Evolutionary conservation across 1,284 basidiomycete genomes (phyloP).

Genomic region (Athelia sp.): DNA sequence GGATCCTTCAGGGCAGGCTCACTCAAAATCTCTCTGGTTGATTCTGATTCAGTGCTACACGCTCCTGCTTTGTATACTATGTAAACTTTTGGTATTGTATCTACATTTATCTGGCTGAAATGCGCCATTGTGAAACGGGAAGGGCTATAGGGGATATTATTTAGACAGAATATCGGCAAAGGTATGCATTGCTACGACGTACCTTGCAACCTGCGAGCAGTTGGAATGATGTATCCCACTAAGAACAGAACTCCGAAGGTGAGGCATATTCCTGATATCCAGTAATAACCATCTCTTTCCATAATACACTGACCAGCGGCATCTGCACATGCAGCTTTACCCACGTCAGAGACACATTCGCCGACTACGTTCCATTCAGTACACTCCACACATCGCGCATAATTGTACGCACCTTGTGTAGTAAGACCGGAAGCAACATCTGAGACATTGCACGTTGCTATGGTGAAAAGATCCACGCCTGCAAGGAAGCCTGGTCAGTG

Average conservation of each 20-base stretch:
- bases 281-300: constrained; percentile 90
- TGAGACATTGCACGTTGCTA: constrained; percentile 75
- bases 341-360: constrained; percentile 89
- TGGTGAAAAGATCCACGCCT: constrained; percentile 85
- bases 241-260: constrained; percentile 70
- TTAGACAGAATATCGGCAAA: constrained; percentile 3
- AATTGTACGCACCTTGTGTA: constrained; percentile 54
- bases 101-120: constrained; percentile 14
- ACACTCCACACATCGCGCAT: neutral
- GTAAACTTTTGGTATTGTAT: neutral
- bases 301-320: constrained; percentile 80
- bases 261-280: constrained; percentile 79
- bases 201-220: constrained; percentile 84
- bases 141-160: constrained; percentile 34
- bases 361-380: constrained; percentile 36
- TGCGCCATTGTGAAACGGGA: constrained; percentile 58
- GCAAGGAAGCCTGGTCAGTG: constrained; percentile 7
- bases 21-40: constrained; percentile 4
- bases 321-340: constrained; percentile 74
- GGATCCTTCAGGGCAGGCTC: constrained; percentile 4
- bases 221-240: constrained; percentile 78
- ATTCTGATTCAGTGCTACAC: neutral
- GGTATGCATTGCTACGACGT: constrained; percentile 24
- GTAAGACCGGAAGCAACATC: constrained; percentile 47
- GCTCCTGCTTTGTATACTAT: neutral